phyloP scores from a whole-genome alignment of 208 protist genomes.

The Angomonas ambiguus region DNA sequence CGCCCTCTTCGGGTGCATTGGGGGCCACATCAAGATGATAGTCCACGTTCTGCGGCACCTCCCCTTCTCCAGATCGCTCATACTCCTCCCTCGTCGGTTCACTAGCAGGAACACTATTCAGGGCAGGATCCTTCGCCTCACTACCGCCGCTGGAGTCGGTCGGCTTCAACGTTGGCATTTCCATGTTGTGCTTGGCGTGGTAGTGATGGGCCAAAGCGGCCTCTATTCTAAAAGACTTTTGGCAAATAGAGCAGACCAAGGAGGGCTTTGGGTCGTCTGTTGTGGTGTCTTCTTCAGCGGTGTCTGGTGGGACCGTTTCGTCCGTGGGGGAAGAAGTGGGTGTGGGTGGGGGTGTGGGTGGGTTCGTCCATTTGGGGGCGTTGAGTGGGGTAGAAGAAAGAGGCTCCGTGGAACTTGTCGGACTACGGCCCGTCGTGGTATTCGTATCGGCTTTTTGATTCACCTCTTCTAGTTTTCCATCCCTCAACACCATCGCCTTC shows the following conservation, averaged over 20 bases:
- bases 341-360: not conserved
- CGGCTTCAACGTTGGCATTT: conserved; percentile 34
- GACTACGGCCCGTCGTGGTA: too few relatives aligned
- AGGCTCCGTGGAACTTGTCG: too few relatives aligned
- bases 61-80: conserved; percentile 53
- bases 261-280: conserved; percentile 30
- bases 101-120: too few relatives aligned
- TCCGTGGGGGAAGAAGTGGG: conserved; percentile 5
- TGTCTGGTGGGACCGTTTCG: not conserved
- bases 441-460: too few relatives aligned
- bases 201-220: conserved; percentile 88
- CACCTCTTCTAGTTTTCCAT: conserved; percentile 54
- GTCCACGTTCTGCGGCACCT: conserved; percentile 55
- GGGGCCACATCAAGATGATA: conserved; percentile 86
- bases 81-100: conserved; percentile 28
- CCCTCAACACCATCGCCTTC: conserved; percentile 48
- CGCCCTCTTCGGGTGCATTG: conserved; percentile 80
- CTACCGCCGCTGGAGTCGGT: not conserved
- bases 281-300: conserved; percentile 27
- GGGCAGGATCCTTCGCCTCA: too few relatives aligned
- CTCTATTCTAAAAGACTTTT: conserved; percentile 86
- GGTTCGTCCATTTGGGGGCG: not conserved
- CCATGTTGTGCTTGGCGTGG: conserved; percentile 87
- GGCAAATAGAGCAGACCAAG: conserved; percentile 85
- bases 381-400: too few relatives aligned